Percentiles rank a stretch among this genome's conserved stretches.
These are phyloP conservation scores for Exidia glandulosa DNA, from an alignment of 768 basidiomycete genomes.

Conservation along the genomic window DNA sequence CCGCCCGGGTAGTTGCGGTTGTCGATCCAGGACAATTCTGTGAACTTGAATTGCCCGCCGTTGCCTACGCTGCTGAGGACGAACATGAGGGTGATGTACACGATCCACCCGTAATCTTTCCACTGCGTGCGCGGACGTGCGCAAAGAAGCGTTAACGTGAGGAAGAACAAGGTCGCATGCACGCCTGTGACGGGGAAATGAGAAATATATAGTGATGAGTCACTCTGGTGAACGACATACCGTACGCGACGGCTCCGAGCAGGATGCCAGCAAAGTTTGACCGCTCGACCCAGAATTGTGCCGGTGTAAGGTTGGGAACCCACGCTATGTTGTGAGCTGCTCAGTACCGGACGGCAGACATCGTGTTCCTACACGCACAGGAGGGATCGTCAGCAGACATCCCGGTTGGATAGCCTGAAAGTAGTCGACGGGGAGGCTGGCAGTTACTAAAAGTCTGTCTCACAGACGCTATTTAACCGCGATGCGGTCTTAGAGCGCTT, in stretches of 20 bases:
- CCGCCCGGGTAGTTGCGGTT: slow-evolving; percentile 16
- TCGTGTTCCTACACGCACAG: neutral
- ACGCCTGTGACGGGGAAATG: neutral
- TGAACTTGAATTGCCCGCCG: slow-evolving; percentile 16
- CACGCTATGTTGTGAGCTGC: neutral
- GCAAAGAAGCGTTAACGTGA: neutral
- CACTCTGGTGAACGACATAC: neutral
- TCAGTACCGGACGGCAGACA: neutral
- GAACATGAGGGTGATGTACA: slow-evolving; percentile 10
- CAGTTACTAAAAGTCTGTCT: no score
- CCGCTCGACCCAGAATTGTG: neutral
- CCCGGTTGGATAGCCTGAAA: no score
- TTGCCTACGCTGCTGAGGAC: slow-evolving; percentile 18
- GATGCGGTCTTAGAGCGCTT: no score
- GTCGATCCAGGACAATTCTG: slow-evolving; percentile 19
- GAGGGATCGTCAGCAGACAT: neutral
- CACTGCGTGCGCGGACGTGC: neutral
- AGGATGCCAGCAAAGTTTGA: neutral
- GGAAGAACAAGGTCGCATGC: neutral
- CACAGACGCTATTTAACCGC: no score
- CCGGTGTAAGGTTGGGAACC: neutral
- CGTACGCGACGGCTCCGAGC: neutral
- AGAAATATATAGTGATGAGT: neutral
- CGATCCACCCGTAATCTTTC: neutral
- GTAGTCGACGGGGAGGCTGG: no score